These are phyloP conservation scores for Ramaria sp. DNA, from an alignment of 768 basidiomycete species.

Conservation along the genomic window DNA sequence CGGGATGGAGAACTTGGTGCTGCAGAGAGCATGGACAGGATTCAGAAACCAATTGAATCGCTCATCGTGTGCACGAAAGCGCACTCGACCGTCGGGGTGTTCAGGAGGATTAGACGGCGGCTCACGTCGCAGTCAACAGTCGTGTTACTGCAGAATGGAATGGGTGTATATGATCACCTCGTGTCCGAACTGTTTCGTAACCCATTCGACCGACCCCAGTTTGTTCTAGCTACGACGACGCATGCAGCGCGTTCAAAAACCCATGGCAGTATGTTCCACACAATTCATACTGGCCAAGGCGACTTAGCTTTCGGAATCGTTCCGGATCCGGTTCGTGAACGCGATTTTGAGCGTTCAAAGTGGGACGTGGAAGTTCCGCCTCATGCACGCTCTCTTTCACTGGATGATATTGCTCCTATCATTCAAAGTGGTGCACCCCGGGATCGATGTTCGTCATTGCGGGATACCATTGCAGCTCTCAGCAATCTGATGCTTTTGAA, in stretches of 20 bases:
- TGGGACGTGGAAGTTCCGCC: constrained; percentile 23
- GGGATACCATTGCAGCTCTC: constrained; percentile 57
- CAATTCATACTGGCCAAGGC: constrained; percentile 64
- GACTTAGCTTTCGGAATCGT: constrained; percentile 69
- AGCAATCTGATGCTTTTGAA: constrained; percentile 43
- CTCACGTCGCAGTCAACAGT: constrained; percentile 63
- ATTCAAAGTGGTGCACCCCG: constrained; percentile 18
- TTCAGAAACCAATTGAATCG: constrained; percentile 42
- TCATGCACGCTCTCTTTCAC: constrained; percentile 31
- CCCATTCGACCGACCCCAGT: constrained; percentile 63
- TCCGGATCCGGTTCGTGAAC: constrained; percentile 45
- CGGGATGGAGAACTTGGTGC: not conserved
- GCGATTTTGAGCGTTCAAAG: constrained; percentile 51
- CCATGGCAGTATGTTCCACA: constrained; percentile 25
- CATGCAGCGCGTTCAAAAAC: constrained; percentile 62
- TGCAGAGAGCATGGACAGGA: constrained; percentile 8
- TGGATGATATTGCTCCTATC: constrained; percentile 37
- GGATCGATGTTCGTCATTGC: constrained; percentile 42
- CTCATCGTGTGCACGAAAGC: constrained; percentile 82
- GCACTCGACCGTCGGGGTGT: constrained; percentile 32
- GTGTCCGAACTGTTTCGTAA: constrained; percentile 60
- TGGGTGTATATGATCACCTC: constrained; percentile 82
- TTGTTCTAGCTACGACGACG: constrained; percentile 73
- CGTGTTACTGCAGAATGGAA: constrained; percentile 89
- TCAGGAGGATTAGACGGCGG: constrained; percentile 44